phyloP scores from a whole-genome alignment of 1,139 yeast species.

The Kluyveromyces sp. region DNA sequence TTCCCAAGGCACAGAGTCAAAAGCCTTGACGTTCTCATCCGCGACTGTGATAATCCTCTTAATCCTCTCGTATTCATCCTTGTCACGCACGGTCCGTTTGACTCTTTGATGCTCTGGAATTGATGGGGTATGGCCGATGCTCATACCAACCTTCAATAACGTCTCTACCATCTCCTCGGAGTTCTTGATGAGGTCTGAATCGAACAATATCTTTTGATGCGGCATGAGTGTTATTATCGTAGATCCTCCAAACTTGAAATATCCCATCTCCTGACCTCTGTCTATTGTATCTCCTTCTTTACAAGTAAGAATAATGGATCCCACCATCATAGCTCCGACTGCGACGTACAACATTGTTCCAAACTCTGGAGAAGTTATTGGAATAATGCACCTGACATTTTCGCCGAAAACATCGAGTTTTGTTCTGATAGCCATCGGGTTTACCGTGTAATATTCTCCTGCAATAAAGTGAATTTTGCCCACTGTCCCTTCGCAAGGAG shows the following conservation, averaged over 20 bases:
- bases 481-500: slow-evolving; percentile 71
- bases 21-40: slow-evolving; percentile 17
- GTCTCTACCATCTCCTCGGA: slow-evolving; percentile 72
- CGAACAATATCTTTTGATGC: slow-evolving; percentile 44
- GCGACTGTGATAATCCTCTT: slow-evolving; percentile 52
- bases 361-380: slow-evolving; percentile 65
- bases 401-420: slow-evolving; percentile 90
- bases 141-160: slow-evolving; percentile 80
- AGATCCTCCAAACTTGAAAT: slow-evolving; percentile 93
- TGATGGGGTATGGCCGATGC: slow-evolving; percentile 68
- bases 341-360: slow-evolving; percentile 75
- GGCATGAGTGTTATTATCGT: slow-evolving; percentile 63
- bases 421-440: slow-evolving; percentile 93
- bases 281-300: slow-evolving; percentile 49
- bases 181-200: slow-evolving; percentile 64
- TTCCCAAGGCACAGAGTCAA: slow-evolving; percentile 33
- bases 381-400: slow-evolving; percentile 70
- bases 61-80: slow-evolving; percentile 46
- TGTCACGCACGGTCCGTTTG: slow-evolving; percentile 41
- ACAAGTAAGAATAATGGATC: slow-evolving; percentile 74
- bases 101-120: slow-evolving; percentile 45
- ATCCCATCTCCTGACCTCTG: slow-evolving; percentile 83
- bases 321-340: slow-evolving; percentile 99
- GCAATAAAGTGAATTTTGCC: slow-evolving; percentile 61
- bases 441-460: slow-evolving; percentile 93